Conservation (phyloP, 2,329 filamentous ascomycete genomes). For the Ascosphaera pollenicola region DNA sequence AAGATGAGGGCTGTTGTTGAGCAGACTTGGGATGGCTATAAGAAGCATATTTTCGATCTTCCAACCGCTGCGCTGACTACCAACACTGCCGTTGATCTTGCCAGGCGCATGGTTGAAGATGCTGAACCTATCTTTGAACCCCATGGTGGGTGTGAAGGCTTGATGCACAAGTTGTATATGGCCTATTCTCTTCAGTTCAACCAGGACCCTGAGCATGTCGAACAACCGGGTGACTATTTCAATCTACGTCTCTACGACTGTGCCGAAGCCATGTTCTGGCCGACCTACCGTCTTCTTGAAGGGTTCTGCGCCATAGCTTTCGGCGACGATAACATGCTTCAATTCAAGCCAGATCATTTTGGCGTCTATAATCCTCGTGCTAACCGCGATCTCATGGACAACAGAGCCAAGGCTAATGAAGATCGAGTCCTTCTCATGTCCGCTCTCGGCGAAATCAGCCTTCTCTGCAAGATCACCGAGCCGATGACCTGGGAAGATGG, state of each 20-base stretch:
- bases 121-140: conserved; percentile 4
- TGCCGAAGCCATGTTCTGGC: conserved; percentile 5
- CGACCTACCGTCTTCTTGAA: conserved; percentile 5
- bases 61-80: conserved; percentile 9
- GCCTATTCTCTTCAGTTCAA: conserved; percentile 3
- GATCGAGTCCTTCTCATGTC: conserved; percentile 15
- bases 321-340: conserved; percentile 2
- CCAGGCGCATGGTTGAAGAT: conserved; percentile 7
- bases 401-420: conserved; percentile 11
- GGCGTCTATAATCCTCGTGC: conserved; percentile 3
- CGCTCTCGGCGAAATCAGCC: conserved; percentile 14
- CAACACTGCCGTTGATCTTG: conserved; percentile 10
- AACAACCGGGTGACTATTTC: conserved; percentile 4
- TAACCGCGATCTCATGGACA: conserved; percentile 2
- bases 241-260: conserved; percentile 7
- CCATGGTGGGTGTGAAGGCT: conserved; percentile 3
- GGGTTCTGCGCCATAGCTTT: conserved; percentile 3
- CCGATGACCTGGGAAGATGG: conserved; percentile 15
- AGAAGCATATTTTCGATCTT: conserved; percentile 6
- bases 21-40: conserved; percentile 8
- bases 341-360: conserved; percentile 4
- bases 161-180: conserved; percentile 4
- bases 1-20: conserved; percentile 6
- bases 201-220: conserved; percentile 2
- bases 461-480: conserved; percentile 2